phyloP scores from a whole-genome alignment of 768 basidiomycete genomes.

The Zangia roseola region DNA sequence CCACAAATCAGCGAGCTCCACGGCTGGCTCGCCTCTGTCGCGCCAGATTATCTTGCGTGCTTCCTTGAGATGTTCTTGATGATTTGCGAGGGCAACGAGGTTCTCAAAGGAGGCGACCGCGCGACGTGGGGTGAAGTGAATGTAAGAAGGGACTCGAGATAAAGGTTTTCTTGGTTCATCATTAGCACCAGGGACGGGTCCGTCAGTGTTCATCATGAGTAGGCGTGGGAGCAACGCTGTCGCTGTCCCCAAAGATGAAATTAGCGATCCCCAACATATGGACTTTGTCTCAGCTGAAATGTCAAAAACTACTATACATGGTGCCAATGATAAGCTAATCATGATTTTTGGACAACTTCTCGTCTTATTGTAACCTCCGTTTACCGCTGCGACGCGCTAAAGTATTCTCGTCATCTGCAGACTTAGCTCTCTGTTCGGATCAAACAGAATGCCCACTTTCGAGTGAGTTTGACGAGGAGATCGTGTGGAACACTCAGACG shows the following conservation, averaged over 20 bases:
- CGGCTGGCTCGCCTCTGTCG: constrained; percentile 73
- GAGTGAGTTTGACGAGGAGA: no score
- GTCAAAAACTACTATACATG: no score
- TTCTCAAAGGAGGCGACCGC: constrained; percentile 81
- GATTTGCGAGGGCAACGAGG: constrained; percentile 79
- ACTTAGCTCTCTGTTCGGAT: no score
- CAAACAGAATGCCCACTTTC: no score
- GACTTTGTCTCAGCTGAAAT: no score
- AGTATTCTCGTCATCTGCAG: no score
- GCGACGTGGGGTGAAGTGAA: constrained; percentile 50
- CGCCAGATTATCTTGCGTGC: constrained; percentile 83
- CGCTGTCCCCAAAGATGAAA: not conserved
- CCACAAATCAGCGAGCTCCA: constrained; percentile 58
- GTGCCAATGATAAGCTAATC: no score
- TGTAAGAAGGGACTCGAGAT: constrained; percentile 36
- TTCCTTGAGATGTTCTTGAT: constrained; percentile 69
- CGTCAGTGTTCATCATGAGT: constrained; percentile 8
- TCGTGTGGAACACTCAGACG: no score
- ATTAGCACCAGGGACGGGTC: not conserved
- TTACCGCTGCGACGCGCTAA: no score
- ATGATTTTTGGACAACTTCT: no score
- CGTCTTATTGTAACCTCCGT: no score
- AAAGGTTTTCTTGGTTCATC: not conserved
- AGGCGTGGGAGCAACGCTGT: not conserved
- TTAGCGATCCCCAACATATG: not conserved